Evolutionary conservation across 2,329 filamentous ascomycete genomes (phyloP), one percentile per base, ranked within the genome.

Genomic region (Fusarium scirpi): DNA sequence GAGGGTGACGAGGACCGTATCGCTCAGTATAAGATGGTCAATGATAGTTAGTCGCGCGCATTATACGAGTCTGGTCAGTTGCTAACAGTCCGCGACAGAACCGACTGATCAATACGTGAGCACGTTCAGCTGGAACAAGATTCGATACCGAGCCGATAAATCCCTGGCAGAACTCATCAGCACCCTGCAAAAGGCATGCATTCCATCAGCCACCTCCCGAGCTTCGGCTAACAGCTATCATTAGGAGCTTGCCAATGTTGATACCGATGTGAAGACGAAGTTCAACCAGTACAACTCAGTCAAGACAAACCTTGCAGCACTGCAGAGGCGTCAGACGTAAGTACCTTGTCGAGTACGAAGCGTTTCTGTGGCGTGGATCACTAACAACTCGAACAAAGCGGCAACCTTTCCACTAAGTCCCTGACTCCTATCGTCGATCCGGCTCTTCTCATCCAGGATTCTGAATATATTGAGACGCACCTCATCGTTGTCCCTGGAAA

Each of bases 391-490:
- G 3, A 60, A 65, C 71, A 55, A 69, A 95, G 92, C 55, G 96
- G 96, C 70, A 99, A 98, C 80, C 91, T 99, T 49, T 89, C 94
- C 24, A 98, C 94, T 74, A 97, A 95, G 80, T 98, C 95, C 15
- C 90, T 99, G 70, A 90, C 93, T n/a, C 90, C 94, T 15, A 89
- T 98, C 68, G 91, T 99, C 74, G 88, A 95, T 76, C 94, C 95
- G 11, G 85, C 87, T 58, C 83, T 94, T 63, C 87, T 97, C 45
- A 88, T 98, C 70, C 92, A 92, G 80, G 91, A 97, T 78, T 98
- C 94, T 22, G 96, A 99, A 82, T 98, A 97, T 82, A 90, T 99
- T 74, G 94, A 98, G 83, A 98, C 96, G 30, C 94, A 98, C 79
- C 90, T 99, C 30, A 87, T 99, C 72, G 96, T 93, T 22, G 93